Evolutionary conservation across 2,329 filamentous ascomycete genomes (phyloP), one percentile per base, ranked within the genome.

Genomic region (Aspergillus calidoustus): DNA sequence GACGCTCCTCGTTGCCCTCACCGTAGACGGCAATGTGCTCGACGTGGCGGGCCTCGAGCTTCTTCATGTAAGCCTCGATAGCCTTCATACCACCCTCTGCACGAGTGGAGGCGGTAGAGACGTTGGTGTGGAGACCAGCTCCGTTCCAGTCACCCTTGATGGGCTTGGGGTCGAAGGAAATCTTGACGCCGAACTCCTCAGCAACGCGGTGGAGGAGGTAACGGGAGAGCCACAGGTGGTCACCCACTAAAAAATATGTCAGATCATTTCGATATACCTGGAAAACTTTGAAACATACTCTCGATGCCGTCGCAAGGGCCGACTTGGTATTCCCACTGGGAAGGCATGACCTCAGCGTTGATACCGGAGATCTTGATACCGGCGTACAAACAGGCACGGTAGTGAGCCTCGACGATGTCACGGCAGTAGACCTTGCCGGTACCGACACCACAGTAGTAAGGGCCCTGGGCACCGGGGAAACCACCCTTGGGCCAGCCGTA

Each of bases 301-400:
- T 89, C 84, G 72, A 97, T 97, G 67, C 93, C 94, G 58, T 83
- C 80, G 81, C 92, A 96, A 67, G 94, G 94, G 61, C 94, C 94
- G 73, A 97, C 91, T 79, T 97, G 94, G 88, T 92, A 97, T 80
- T 98, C 94, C 94, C 94, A 98, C 82, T 97, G 94, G 64, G 91
- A 93, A 67, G 93, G 91, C 91, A 97, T 96, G 75, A 99, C 95
- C 86, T 99, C 95, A 69, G 95, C 95, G 81, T 99, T 99, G 83
- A 95, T 98, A 75, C 95, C 95, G 28, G 93, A 97, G 81, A 99
- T 98, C 79, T 93, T 89, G 81, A 99, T 86, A 63, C 91, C 90
- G 64, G 94, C 88, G 79, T 92, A 97, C 80, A 98, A 78, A 85
- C 88, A 97, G 69, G 90, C 89, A 82, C 92, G 92, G 89, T 92